Evolutionary conservation across 768 basidiomycete genomes (phyloP).

Genomic region (Suillus subaureus): DNA sequence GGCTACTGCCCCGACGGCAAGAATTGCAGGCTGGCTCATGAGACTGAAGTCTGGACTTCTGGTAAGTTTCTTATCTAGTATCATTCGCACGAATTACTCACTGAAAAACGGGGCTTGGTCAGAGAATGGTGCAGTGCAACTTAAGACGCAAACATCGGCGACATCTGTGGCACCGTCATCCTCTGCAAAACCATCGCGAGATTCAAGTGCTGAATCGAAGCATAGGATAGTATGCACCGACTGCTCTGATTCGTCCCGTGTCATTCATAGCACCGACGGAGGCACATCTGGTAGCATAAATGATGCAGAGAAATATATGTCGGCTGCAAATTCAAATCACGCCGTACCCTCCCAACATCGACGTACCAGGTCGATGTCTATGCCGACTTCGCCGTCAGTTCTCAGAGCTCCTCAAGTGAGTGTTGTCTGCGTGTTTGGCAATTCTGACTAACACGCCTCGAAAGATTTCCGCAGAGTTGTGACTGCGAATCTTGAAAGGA

Average conservation of each 20-base stretch:
- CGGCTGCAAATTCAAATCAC: not conserved
- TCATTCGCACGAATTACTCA: not conserved
- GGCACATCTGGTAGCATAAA: not conserved
- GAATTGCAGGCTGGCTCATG: constrained; percentile 33
- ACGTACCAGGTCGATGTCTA: constrained; percentile 32
- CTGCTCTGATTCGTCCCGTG: not conserved
- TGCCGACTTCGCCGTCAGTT: constrained; percentile 19
- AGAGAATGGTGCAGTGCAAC: constrained; percentile 24
- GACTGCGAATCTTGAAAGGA: not conserved
- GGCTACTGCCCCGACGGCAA: constrained; percentile 30
- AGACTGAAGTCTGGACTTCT: constrained; percentile 25
- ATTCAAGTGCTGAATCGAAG: not conserved
- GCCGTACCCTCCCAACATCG: constrained; percentile 19
- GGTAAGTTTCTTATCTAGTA: constrained; percentile 19
- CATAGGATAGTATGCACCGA: not conserved
- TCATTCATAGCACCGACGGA: not conserved
- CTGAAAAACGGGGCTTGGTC: not conserved
- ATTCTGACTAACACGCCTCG: not conserved
- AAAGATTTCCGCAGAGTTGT: constrained; percentile 17
- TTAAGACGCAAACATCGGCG: constrained; percentile 1
- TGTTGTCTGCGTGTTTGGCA: not conserved
- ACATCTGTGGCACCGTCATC: not conserved
- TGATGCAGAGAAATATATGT: not conserved
- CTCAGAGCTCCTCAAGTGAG: constrained; percentile 9
- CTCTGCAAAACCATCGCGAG: not conserved